phyloP scores from a whole-genome alignment of 2,329 filamentous ascomycete species.

The Aureobasidium sp. region DNA sequence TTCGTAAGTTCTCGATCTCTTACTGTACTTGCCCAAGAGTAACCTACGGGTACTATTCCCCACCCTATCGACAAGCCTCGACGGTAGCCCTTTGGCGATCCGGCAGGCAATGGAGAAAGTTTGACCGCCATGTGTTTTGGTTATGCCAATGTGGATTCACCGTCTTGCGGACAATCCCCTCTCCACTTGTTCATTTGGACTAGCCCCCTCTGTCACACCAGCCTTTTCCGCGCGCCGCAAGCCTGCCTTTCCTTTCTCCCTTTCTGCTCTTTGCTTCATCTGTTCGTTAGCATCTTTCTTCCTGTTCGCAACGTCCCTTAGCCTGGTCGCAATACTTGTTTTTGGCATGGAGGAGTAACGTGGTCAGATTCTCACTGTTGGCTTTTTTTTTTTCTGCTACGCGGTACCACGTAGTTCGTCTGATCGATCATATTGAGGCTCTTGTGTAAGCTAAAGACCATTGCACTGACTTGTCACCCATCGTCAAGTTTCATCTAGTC shows the following conservation, averaged over 20 bases:
- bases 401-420: background rate
- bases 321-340: background rate
- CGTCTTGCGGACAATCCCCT: background rate
- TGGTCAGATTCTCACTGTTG: background rate
- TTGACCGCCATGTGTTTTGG: background rate
- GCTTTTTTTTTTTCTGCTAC: background rate
- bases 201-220: slow-evolving; percentile 1
- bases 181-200: slow-evolving; percentile 4
- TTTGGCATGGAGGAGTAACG: background rate
- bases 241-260: background rate
- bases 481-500: background rate
- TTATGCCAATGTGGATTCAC: background rate
- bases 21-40: background rate
- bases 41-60: background rate
- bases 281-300: background rate
- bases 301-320: background rate
- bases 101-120: background rate
- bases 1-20: background rate
- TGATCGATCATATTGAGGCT: background rate
- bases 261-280: background rate
- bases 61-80: background rate
- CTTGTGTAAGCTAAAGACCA: background rate
- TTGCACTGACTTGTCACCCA: background rate
- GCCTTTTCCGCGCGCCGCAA: background rate
- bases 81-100: no score